Evolutionary conservation across 345 rosid genomes (phyloP), one percentile per base, ranked within the genome.

Genomic region (Euphorbia tirucalli): DNA sequence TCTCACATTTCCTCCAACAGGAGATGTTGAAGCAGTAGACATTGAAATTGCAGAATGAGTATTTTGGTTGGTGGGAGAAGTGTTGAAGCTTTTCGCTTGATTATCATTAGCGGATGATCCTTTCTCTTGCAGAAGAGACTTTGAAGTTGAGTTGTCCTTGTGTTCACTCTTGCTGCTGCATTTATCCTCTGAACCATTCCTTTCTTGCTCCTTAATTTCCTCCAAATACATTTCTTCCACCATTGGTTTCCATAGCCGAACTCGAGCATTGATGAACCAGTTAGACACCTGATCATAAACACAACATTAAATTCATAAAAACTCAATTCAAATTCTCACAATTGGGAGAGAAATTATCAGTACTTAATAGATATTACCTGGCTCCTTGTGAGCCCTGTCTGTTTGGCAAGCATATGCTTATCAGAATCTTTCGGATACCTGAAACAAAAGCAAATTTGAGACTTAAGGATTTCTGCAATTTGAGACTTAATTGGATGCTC

Each of bases 191-290:
- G 89, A 80, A 55, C 89, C 88, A 48, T 79, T 86, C 79, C 82
- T 85, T 69, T 88, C 96, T 15, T 92, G 92, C 50, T 88, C 97
- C 81, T 89, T 90, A 68, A 82, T 71, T 78, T 95, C 99, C 82
- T 95, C 97, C 81, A 64, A 0, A 84, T 95, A 95, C 99, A 95
- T 95, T 68, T 95, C 97, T 75, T 95, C 99, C 63, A 95, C 99
- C 99, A 95, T 95, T 0, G 99, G 99, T 83, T 95, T 95, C 99
- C 99, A 95, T 4, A 95, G 89, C 77, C 99, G 87, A 71, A 95
- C 99, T 75, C 99, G 91, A 49, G 99, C 99, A 76, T 95, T 95
- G 43, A 95, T 95, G 79, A 95, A 95, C 99, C 99, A 95, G 67
- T 95, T 95, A 46, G 99, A 95, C 65, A 94, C 98, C 98, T 93